Base-by-base conservation (phyloP, 495 filamentous ascomycete genomes). In the Hypomontagnella monticulosa region DNA sequence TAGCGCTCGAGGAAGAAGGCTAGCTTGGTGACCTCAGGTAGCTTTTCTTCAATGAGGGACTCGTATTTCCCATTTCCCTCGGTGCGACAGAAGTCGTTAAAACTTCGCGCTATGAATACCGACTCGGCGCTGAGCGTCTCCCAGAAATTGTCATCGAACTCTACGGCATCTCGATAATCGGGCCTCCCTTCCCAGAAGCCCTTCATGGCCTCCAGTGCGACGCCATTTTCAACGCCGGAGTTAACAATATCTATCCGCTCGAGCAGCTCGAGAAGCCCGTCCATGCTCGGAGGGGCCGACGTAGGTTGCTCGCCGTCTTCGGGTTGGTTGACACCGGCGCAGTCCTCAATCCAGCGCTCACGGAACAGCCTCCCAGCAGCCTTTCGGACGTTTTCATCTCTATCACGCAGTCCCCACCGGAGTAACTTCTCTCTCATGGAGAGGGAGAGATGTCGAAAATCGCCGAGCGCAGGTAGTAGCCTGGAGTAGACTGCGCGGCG, bases 321-420 rank as follows among this genome's bases (percentile, higher is more conserved):
- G 4, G 77, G 74, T 4, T 79, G 79, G 10, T 81, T 77, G 36
- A 85, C 86, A 3, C 89, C 88, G 4, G 91, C 93, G 71, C 92
- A 95, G 73, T 97, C 92, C 70, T 97, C 93, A 55, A 99, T 91
- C 95, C 95, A 99, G 4, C 92, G 86, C 74, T 96, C 93, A 59
- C 89, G 89, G 78, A 98, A 99, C 41, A 98, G 80, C 43, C 92
- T 89, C 9, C 88, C 89, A 1, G 95, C 92, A 1, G 96, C 94
- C 75, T 96, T 93, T 27, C 93, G 88, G 30, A 98, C 95, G 67
- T 90, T 93, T 66, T 98, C 93, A 67, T 99, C 96, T 67, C 95
- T 87, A 73, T 99, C 95, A 30, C 94, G 88, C 37, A 99, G 77
- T 30, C 95, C 95, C 94, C 93, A 99, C 9, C 96, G 87, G 40